Conservation (phyloP, 2,329 filamentous ascomycete species). For the Microdochium trichocladiopsis region DNA sequence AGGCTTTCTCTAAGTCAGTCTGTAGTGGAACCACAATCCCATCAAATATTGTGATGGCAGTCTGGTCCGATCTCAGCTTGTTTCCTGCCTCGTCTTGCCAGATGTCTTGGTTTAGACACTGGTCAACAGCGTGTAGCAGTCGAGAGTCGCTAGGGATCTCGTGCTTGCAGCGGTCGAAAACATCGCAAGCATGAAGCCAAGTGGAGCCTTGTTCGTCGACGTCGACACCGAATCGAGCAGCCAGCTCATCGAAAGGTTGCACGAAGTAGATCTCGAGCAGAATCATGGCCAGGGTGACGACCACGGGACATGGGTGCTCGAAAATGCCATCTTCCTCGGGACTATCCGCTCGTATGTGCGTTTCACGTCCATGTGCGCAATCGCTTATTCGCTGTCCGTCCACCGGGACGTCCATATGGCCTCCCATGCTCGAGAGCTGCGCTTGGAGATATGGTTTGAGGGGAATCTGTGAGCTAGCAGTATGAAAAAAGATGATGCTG, state of each 20-base stretch:
- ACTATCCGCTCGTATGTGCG: not conserved
- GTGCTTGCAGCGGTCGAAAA: not conserved
- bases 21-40: not conserved
- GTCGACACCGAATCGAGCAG: not conserved
- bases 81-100: not conserved
- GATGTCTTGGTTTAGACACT: not conserved
- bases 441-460: not conserved
- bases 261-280: not conserved
- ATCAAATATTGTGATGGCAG: not conserved
- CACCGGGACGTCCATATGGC: too few relatives aligned
- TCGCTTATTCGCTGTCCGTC: too few relatives aligned
- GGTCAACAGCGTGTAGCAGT: not conserved
- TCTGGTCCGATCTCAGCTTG: not conserved
- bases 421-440: not conserved
- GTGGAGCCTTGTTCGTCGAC: not conserved
- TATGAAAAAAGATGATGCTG: not conserved
- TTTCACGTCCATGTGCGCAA: not conserved
- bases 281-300: not conserved
- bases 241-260: not conserved
- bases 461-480: not conserved
- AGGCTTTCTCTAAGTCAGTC: not conserved
- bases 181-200: not conserved
- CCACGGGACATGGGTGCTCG: not conserved
- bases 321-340: not conserved
- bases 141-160: not conserved